Percentiles rank a stretch among this genome's conserved stretches.
Conservation (phyloP, 2,329 filamentous ascomycete species). For the Aquanectria penicillioides region DNA sequence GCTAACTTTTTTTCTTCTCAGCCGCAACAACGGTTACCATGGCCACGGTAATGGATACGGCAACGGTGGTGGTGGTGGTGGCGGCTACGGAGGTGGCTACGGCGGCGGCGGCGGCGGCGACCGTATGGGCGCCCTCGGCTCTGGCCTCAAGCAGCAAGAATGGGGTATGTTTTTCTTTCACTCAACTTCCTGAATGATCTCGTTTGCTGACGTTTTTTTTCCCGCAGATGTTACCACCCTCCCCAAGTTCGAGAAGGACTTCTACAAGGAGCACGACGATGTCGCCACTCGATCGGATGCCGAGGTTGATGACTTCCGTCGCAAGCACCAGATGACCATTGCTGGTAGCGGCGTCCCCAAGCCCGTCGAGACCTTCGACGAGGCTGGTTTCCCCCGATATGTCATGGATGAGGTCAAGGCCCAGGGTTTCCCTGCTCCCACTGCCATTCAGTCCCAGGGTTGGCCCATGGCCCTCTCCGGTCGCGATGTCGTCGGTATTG, state of each 20-base stretch:
- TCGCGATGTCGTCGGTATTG: conserved; percentile 98
- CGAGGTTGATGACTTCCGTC: conserved; percentile 90
- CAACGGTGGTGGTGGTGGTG: conserved; percentile 52
- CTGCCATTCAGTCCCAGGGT: conserved; percentile 96
- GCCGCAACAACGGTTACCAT: conserved; percentile 59
- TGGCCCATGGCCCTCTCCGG: conserved; percentile 99
- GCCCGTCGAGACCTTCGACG: conserved; percentile 96
- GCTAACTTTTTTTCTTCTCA: conserved; percentile 51
- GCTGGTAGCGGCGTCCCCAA: conserved; percentile 85
- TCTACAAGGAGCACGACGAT: conserved; percentile 94
- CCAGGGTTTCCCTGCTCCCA: conserved; percentile 93
- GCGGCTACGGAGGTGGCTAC: conserved; percentile 49
- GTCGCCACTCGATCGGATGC: conserved; percentile 78
- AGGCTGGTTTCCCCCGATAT: conserved; percentile 95
- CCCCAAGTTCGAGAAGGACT: conserved; percentile 98
- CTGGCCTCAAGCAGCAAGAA: conserved; percentile 85
- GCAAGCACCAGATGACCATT: conserved; percentile 84
- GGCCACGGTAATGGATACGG: conserved; percentile 46
- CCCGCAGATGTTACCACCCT: conserved; percentile 75
- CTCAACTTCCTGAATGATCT: conserved; percentile 37
- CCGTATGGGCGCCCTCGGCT: conserved; percentile 91
- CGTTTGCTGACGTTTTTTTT: conserved; percentile 36
- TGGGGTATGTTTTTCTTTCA: conserved; percentile 74
- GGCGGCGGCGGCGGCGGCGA: conserved; percentile 79
- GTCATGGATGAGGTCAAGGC: conserved; percentile 99